Percentiles rank a stretch among this genome's conserved stretches.
Evolutionary conservation across 2,329 filamentous ascomycete genomes (phyloP).

Genomic region (Chalara sp.): DNA sequence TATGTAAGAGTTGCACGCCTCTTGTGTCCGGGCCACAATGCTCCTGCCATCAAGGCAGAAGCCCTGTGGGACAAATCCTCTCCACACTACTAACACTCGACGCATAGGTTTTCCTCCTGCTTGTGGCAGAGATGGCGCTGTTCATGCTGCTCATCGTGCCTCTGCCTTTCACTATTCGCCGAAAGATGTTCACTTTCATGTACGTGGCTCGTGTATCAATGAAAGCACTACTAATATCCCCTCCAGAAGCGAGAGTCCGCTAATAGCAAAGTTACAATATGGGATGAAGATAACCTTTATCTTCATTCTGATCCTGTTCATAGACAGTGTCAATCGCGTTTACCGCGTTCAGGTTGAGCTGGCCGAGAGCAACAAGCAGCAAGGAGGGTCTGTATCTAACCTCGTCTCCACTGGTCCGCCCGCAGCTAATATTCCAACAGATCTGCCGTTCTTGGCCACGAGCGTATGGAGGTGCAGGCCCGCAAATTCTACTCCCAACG

Average conservation of each 20-base stretch:
- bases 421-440: constrained; percentile 30
- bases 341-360: constrained; percentile 95
- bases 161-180: constrained; percentile 64
- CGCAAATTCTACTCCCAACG: constrained; percentile 99
- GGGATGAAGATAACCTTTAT: constrained; percentile 98
- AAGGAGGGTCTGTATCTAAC: constrained; percentile 19
- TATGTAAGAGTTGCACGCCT: constrained; percentile 24
- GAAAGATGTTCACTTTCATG: constrained; percentile 58
- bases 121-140: constrained; percentile 76
- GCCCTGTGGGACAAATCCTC: not conserved
- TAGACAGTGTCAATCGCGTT: constrained; percentile 92
- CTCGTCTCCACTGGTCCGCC: constrained; percentile 10
- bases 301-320: constrained; percentile 96
- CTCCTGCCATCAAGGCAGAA: not conserved
- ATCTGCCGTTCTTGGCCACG: constrained; percentile 73
- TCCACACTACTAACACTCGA: not conserved
- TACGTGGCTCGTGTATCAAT: constrained; percentile 58
- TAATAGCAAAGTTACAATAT: constrained; percentile 91
- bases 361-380: constrained; percentile 60
- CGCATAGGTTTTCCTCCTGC: constrained; percentile 69
- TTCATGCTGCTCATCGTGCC: constrained; percentile 79
- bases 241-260: constrained; percentile 28
- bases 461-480: constrained; percentile 96
- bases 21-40: not conserved
- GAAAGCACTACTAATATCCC: constrained; percentile 11